Percentiles rank a stretch among this genome's conserved stretches.
These are phyloP conservation scores for Colletotrichum viniferum DNA, from an alignment of 2,329 filamentous ascomycete genomes.

Conservation along the genomic window DNA sequence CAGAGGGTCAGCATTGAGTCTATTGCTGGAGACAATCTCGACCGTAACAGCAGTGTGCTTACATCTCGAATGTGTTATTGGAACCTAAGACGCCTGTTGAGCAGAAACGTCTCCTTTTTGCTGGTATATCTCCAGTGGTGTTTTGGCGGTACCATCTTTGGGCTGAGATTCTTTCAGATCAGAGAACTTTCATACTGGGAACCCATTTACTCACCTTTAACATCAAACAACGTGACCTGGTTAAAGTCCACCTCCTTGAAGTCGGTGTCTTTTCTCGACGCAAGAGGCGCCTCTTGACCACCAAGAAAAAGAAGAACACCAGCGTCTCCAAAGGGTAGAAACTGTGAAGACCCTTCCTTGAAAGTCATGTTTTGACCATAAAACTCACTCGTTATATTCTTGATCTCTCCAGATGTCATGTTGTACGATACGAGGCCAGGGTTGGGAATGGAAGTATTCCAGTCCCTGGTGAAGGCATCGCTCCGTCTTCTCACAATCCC, in stretches of 20 bases:
- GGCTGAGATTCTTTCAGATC: not conserved
- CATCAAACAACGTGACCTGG: constrained; percentile 21
- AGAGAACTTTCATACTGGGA: too few species aligned
- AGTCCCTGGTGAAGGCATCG: constrained; percentile 11
- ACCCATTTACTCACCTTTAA: not conserved
- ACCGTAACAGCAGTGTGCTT: not conserved
- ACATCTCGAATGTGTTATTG: not conserved
- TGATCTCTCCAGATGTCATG: constrained; percentile 33
- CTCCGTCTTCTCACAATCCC: constrained; percentile 32
- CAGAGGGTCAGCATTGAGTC: not conserved
- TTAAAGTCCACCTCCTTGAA: constrained; percentile 29
- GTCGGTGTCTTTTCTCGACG: constrained; percentile 18
- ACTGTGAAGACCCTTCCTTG: constrained; percentile 33
- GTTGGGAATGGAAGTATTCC: constrained; percentile 11
- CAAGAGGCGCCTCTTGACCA: constrained; percentile 28
- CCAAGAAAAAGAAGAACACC: constrained; percentile 38
- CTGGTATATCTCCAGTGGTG: not conserved
- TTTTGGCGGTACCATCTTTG: not conserved
- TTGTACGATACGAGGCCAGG: constrained; percentile 36
- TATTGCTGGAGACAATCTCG: not conserved
- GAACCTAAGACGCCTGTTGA: too few species aligned
- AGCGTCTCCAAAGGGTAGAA: constrained; percentile 35
- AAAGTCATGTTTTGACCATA: constrained; percentile 27
- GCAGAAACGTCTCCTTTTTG: not conserved
- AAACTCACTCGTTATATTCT: constrained; percentile 29